Evolutionary conservation across 352 stramenopile species (phyloP).

Genomic region (Phytopythium sindhum): DNA sequence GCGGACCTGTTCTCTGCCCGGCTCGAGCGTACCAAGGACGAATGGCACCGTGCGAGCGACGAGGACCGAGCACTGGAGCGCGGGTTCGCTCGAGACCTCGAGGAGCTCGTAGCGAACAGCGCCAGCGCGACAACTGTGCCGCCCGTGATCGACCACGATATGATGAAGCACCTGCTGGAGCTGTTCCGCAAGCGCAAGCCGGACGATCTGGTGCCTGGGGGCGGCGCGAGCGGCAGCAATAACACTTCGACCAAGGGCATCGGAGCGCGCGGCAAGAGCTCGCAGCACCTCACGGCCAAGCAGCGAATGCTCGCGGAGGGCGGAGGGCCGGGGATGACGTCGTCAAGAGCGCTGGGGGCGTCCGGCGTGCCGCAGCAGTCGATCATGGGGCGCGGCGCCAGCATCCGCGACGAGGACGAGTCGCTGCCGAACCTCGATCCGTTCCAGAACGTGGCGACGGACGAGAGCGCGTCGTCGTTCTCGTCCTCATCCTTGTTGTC

Average conservation of each 20-base stretch:
- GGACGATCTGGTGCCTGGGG: constrained; percentile 36
- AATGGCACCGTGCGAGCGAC: constrained; percentile 62
- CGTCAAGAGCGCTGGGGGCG: constrained; percentile 23
- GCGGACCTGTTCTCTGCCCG: constrained; percentile 46
- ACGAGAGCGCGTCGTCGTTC: constrained; percentile 17
- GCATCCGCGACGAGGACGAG: constrained; percentile 25
- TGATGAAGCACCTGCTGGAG: constrained; percentile 67
- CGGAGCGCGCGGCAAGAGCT: constrained; percentile 20
- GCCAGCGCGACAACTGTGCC: constrained; percentile 20
- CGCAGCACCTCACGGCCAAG: constrained; percentile 34
- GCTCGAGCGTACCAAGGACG: constrained; percentile 55
- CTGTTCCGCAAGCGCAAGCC: constrained; percentile 70
- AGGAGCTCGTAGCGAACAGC: constrained; percentile 53
- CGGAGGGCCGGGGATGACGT: constrained; percentile 22
- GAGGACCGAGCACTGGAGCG: constrained; percentile 69
- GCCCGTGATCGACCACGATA: constrained; percentile 68
- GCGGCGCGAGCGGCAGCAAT: constrained; percentile 8
- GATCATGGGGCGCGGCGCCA: constrained; percentile 19
- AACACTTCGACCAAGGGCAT: not conserved
- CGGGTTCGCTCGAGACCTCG: constrained; percentile 60
- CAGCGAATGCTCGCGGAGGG: constrained; percentile 44
- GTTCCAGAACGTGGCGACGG: constrained; percentile 56
- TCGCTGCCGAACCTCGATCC: constrained; percentile 52
- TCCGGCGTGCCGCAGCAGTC: constrained; percentile 32
- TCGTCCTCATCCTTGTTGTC: not conserved